phyloP scores from a whole-genome alignment of 164 flowering plant genomes.

The Vitis cinerea region DNA sequence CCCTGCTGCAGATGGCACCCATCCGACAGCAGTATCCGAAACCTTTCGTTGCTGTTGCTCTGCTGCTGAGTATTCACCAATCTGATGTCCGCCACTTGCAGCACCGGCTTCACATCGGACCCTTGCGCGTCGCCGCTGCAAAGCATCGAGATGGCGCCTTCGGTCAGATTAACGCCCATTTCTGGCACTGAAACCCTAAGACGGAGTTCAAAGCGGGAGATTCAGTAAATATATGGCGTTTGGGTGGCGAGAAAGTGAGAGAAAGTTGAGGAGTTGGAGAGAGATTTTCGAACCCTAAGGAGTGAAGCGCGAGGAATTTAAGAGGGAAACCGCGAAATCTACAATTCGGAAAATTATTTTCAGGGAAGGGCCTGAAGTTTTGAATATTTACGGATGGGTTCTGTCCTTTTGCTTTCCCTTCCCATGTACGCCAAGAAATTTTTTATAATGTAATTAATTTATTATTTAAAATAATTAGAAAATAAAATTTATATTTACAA shows the following conservation, averaged over 20 bases:
- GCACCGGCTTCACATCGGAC: slow-evolving; percentile 40
- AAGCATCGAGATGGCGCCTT: slow-evolving; percentile 44
- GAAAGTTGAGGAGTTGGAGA: neutral
- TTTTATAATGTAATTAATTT: too few relatives aligned
- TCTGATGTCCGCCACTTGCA: slow-evolving; percentile 56
- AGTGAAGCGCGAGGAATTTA: neutral
- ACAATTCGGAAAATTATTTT: too few relatives aligned
- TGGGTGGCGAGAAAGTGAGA: neutral
- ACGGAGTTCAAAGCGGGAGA: too few relatives aligned
- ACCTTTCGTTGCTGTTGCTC: slow-evolving; percentile 41
- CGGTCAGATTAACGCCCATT: slow-evolving; percentile 43
- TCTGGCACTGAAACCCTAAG: too few relatives aligned
- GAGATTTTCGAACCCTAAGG: too few relatives aligned
- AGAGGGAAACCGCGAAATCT: slow-evolving; percentile 2
- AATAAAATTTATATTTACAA: too few relatives aligned
- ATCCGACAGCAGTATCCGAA: slow-evolving; percentile 69
- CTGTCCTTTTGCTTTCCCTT: too few relatives aligned
- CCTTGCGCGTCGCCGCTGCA: slow-evolving; percentile 22
- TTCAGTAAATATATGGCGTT: neutral
- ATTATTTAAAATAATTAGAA: too few relatives aligned
- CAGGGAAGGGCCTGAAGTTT: too few relatives aligned
- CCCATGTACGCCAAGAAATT: too few relatives aligned
- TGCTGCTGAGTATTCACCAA: slow-evolving; percentile 34
- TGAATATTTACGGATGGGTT: too few relatives aligned
- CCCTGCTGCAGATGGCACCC: slow-evolving; percentile 65